These are phyloP conservation scores for Pythium monospermum DNA, from an alignment of 352 stramenopile species.

Conservation along the genomic window DNA sequence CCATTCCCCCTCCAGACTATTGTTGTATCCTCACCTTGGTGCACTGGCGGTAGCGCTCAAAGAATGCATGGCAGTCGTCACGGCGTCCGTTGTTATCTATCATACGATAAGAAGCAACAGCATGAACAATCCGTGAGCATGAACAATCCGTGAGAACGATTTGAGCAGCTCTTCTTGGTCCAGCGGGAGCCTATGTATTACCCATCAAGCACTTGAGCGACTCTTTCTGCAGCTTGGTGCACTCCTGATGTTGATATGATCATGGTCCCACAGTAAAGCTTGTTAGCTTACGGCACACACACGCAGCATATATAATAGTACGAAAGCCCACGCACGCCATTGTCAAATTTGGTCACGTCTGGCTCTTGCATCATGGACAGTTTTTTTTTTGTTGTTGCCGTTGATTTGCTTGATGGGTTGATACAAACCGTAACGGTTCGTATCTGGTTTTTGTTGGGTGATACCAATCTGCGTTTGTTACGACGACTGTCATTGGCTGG, in stretches of 20 bases:
- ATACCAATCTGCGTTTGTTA: too few species aligned
- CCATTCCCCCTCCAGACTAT: too few species aligned
- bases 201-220: constrained; percentile 65
- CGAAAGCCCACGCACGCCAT: constrained; percentile 12
- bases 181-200: constrained; percentile 12
- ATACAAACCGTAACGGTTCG: too few species aligned
- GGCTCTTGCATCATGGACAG: constrained; percentile 2
- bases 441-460: too few species aligned
- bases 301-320: not conserved
- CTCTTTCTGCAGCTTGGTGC: constrained; percentile 57
- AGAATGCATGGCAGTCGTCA: constrained; percentile 45
- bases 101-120: not conserved
- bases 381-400: too few species aligned
- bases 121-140: not conserved
- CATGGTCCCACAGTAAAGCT: not conserved
- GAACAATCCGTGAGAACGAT: too few species aligned
- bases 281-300: not conserved
- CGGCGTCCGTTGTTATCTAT: constrained; percentile 49
- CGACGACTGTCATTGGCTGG: not conserved
- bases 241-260: constrained; percentile 32
- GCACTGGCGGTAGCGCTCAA: constrained; percentile 65
- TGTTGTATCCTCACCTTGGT: constrained; percentile 32
- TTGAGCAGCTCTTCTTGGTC: too few species aligned
- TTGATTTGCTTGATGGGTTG: too few species aligned
- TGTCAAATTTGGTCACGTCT: constrained; percentile 19